A percentile compares a stretch with the other conserved stretches of the same genome.
These are phyloP conservation scores for Fusarium sp. DNA, from an alignment of 2,329 filamentous ascomycete genomes.

Conservation along the genomic window DNA sequence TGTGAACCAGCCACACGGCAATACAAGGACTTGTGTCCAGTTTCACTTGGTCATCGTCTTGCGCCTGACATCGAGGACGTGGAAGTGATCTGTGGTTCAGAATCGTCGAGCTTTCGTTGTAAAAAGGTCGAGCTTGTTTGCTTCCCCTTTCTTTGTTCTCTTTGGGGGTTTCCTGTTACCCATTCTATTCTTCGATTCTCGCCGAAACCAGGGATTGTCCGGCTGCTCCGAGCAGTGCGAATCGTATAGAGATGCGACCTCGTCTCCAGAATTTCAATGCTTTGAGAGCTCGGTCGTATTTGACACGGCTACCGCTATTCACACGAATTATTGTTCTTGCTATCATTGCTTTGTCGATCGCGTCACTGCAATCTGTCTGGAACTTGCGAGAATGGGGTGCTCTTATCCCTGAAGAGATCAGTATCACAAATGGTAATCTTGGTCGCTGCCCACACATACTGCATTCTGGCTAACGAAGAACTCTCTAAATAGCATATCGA, in stretches of 20 bases:
- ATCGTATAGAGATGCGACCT: constrained; percentile 50
- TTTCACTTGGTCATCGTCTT: constrained; percentile 35
- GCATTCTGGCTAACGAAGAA: constrained; percentile 15
- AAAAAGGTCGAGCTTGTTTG: constrained; percentile 1
- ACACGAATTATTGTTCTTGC: constrained; percentile 78
- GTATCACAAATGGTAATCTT: constrained; percentile 73
- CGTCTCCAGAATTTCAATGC: constrained; percentile 71
- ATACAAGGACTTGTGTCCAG: constrained; percentile 39
- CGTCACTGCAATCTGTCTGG: constrained; percentile 77
- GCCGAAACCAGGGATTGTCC: constrained; percentile 32
- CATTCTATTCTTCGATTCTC: background rate
- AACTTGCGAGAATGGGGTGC: constrained; percentile 82
- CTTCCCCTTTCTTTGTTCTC: background rate
- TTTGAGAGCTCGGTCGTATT: constrained; percentile 80
- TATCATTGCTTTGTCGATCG: constrained; percentile 74
- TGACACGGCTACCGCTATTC: constrained; percentile 88
- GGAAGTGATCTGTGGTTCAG: constrained; percentile 27
- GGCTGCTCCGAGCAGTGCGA: constrained; percentile 45
- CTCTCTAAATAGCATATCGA: constrained; percentile 77
- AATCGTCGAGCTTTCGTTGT: constrained; percentile 14
- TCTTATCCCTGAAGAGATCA: constrained; percentile 82
- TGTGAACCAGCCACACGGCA: constrained; percentile 22
- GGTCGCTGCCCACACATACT: background rate
- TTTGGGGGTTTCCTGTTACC: background rate
- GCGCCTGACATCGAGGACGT: constrained; percentile 32